Evolutionary conservation across 108 stramenopile species (phyloP), one percentile per base, ranked within the genome.

Genomic region (Cyclostephanos invisitatus): DNA sequence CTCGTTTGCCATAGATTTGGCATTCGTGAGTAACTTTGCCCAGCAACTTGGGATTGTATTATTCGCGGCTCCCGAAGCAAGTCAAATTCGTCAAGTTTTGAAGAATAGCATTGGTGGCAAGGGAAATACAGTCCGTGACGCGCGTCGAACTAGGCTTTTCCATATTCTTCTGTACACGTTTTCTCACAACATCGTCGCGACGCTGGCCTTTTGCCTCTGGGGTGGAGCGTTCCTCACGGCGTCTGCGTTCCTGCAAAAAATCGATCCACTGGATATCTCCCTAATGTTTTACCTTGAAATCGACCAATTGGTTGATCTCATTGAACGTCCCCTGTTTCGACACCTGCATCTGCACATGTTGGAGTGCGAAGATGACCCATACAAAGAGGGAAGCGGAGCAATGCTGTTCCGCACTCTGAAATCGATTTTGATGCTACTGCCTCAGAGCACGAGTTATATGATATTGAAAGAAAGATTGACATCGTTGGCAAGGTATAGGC

Each of bases 301-400:
- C 7, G 93, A 94, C 46, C 84, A 87, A 61, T 60, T 94, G 37
- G 82, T 94, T 53, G 93, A 94, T 68, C 80, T 91, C 54, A 77
- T 94, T 24, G 93, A 94, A 70, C 81, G 93, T 21, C 93, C 93
- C 1, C 63, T 94, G 12, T 93, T 94, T 77, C 89, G 92, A 12
- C 89, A 94, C 60, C 75, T 94, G 73, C 91, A 92, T 64, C 76
- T 94, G 47, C 82, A 85, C 9, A 85, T 94, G 93, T 67, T 94
- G 62, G 91, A 94, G 49, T 77, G 78, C 29, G 91, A 91, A 38
- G 84, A 83, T 27, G 83, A 91, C 55, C 85, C 87, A 1, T 62
- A 64, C 11, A 64, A 70, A 32, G 93, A 94, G 73, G 93, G 91
- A 9, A 92, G 89, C 58, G 93, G 93, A 0, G 85, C 89, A 4